These are phyloP conservation scores for Darksidea phi DNA, from an alignment of 495 filamentous ascomycete species.

Conservation along the genomic window DNA sequence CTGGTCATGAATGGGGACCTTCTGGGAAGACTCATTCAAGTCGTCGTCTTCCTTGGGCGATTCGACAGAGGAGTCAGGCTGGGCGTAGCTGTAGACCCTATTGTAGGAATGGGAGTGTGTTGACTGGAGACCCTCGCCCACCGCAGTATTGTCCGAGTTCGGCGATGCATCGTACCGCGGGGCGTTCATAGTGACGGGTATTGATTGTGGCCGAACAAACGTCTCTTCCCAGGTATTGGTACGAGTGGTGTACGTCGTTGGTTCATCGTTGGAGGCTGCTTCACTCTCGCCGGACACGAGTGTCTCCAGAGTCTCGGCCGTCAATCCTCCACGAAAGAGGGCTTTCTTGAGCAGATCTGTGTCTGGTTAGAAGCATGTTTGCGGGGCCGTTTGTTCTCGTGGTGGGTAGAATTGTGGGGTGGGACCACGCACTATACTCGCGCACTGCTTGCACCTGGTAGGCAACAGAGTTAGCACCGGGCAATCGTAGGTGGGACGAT, in stretches of 20 bases:
- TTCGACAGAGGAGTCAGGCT: conserved; percentile 22
- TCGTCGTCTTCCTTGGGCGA: conserved; percentile 54
- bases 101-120: conserved; percentile 12
- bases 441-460: conserved; percentile 49
- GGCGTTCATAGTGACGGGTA: conserved; percentile 15
- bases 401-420: background rate
- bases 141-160: conserved; percentile 31
- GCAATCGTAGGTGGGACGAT: conserved; percentile 2
- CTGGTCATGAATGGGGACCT: conserved; percentile 46
- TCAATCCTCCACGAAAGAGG: conserved; percentile 62
- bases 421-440: conserved; percentile 42
- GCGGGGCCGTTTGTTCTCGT: too few relatives aligned
- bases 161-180: conserved; percentile 13
- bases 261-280: conserved; percentile 7
- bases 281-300: conserved; percentile 32
- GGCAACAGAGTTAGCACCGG: conserved; percentile 4
- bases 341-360: conserved; percentile 62
- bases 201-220: conserved; percentile 10
- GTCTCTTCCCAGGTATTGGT: conserved; percentile 11
- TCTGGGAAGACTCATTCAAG: conserved; percentile 31
- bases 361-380: background rate
- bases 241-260: background rate
- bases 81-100: conserved; percentile 17
- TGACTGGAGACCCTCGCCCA: conserved; percentile 23
- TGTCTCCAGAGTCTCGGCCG: conserved; percentile 58